phyloP scores from a whole-genome alignment of 495 filamentous ascomycete species.

The Neurospora tetrasperma region DNA sequence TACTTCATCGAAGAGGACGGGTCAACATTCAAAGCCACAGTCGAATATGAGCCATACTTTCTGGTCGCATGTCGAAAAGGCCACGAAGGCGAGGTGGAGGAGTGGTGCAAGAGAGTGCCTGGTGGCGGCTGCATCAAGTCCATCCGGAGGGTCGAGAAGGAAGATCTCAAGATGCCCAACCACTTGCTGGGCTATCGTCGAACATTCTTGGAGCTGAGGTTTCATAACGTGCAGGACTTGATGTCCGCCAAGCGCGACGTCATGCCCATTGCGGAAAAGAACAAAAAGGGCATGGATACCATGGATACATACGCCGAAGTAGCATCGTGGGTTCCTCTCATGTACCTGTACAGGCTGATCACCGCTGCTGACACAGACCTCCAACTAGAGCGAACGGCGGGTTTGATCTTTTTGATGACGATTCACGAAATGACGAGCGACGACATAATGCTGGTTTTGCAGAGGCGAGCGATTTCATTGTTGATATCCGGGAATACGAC shows the following conservation, averaged over 20 bases:
- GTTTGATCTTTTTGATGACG: conserved; percentile 95
- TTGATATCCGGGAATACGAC: conserved; percentile 98
- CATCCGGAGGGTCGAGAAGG: conserved; percentile 70
- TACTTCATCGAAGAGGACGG: conserved; percentile 96
- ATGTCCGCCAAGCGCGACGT: conserved; percentile 72
- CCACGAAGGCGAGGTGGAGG: conserved; percentile 85
- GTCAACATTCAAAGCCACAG: conserved; percentile 86
- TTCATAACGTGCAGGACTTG: conserved; percentile 78
- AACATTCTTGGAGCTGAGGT: conserved; percentile 74
- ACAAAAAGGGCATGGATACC: conserved; percentile 84
- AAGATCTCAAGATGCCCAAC: conserved; percentile 93
- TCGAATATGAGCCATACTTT: conserved; percentile 96
- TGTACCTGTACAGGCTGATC: background rate
- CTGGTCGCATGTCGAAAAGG: conserved; percentile 81
- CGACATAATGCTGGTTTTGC: conserved; percentile 65
- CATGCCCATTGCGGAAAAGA: conserved; percentile 90
- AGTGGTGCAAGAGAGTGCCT: conserved; percentile 75
- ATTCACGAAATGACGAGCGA: conserved; percentile 75
- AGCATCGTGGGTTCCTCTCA: conserved; percentile 52
- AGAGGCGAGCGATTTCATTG: conserved; percentile 93
- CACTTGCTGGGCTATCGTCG: conserved; percentile 85
- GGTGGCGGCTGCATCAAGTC: conserved; percentile 79
- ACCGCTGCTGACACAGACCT: conserved; percentile 6
- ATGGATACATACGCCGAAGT: conserved; percentile 99
- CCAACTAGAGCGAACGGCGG: conserved; percentile 62